Percentiles rank a stretch among this genome's conserved stretches.
These are phyloP conservation scores for Pseudodiploospora longispora DNA, from an alignment of 2,329 filamentous ascomycete species.

Conservation along the genomic window DNA sequence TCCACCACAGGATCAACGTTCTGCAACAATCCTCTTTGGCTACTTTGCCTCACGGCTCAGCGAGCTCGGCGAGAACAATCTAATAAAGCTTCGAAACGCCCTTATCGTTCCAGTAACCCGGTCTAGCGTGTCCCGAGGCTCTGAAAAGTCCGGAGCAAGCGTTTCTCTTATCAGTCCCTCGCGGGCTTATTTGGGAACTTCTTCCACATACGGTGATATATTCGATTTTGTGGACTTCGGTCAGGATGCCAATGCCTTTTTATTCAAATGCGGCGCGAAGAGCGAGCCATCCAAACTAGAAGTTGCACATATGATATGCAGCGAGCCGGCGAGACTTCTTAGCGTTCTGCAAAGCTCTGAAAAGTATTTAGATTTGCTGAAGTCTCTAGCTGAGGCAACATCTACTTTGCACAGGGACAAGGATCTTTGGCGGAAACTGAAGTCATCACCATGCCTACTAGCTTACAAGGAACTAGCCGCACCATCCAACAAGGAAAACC, in stretches of 20 bases:
- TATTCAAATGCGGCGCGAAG: constrained; percentile 84
- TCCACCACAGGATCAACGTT: constrained; percentile 58
- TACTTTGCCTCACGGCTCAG: constrained; percentile 74
- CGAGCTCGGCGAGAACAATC: constrained; percentile 58
- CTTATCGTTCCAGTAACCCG: constrained; percentile 62
- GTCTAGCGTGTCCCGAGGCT: constrained; percentile 17
- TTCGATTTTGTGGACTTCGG: constrained; percentile 98
- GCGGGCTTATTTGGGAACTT: constrained; percentile 71
- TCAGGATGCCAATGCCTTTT: constrained; percentile 74
- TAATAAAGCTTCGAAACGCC: constrained; percentile 54
- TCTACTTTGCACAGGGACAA: constrained; percentile 67
- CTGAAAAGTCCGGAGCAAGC: constrained; percentile 32
- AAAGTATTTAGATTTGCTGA: constrained; percentile 78
- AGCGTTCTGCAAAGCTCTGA: constrained; percentile 72
- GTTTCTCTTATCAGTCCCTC: constrained; percentile 51
- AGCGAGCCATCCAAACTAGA: constrained; percentile 82
- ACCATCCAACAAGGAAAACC: constrained; percentile 33
- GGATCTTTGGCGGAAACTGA: constrained; percentile 68
- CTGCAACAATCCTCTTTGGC: constrained; percentile 66
- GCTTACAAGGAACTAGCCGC: constrained; percentile 67
- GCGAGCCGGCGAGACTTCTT: constrained; percentile 74
- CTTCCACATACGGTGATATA: constrained; percentile 68
- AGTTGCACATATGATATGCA: constrained; percentile 74
- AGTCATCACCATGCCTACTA: constrained; percentile 66
- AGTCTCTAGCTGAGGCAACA: constrained; percentile 69